Evolutionary conservation across 2,329 filamentous ascomycete genomes (phyloP).

Genomic region (Hypomyces rosellus): DNA sequence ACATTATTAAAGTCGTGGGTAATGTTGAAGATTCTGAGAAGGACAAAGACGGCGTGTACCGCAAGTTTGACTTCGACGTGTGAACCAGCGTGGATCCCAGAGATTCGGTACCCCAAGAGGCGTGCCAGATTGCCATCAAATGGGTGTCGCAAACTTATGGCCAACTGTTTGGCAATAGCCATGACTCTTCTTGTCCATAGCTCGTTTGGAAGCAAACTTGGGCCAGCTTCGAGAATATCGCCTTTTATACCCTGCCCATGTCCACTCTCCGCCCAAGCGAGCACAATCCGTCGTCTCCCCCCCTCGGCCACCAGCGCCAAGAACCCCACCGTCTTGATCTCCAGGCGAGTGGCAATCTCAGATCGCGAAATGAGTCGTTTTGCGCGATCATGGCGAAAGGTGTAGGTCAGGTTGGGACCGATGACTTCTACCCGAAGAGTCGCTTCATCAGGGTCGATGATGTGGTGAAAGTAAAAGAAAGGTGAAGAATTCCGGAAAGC

Average conservation of each 20-base stretch:
- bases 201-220: slow-evolving; percentile 22
- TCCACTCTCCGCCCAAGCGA: slow-evolving; percentile 29
- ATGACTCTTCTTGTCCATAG: slow-evolving; percentile 28
- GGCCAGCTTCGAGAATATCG: slow-evolving; percentile 22
- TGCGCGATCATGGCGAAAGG: slow-evolving; percentile 23
- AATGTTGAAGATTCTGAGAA: slow-evolving; percentile 23
- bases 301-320: slow-evolving; percentile 17
- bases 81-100: slow-evolving; percentile 25
- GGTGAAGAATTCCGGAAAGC: slow-evolving; percentile 14
- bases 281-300: slow-evolving; percentile 18
- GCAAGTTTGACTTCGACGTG: slow-evolving; percentile 38
- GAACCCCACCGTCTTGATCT: slow-evolving; percentile 28
- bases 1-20: slow-evolving; percentile 18
- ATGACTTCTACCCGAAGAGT: slow-evolving; percentile 25
- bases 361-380: not conserved
- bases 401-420: slow-evolving; percentile 25
- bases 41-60: slow-evolving; percentile 23
- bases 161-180: slow-evolving; percentile 22
- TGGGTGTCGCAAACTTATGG: slow-evolving; percentile 21
- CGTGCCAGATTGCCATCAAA: slow-evolving; percentile 19
- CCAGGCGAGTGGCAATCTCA: slow-evolving; percentile 13
- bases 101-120: not conserved
- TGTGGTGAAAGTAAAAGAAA: slow-evolving; percentile 27
- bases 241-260: slow-evolving; percentile 24
- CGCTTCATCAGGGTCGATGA: slow-evolving; percentile 18